Conservation (phyloP, 768 basidiomycete genomes). For the Mycena chlorophos region DNA sequence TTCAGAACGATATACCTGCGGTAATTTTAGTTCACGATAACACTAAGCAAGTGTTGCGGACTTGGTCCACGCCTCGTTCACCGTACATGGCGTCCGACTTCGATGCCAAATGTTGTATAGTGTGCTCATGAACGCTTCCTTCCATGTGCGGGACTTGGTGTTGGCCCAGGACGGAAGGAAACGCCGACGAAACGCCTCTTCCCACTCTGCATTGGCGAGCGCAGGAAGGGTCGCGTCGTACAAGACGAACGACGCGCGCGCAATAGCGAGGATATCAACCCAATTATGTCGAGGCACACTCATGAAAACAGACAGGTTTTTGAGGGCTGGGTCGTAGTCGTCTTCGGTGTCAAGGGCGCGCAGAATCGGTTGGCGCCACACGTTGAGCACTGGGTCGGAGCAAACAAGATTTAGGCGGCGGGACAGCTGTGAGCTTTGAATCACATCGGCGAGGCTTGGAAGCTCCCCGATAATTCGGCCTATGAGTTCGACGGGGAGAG, state of each 20-base stretch:
- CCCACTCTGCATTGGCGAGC: constrained; percentile 66
- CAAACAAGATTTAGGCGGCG: constrained; percentile 56
- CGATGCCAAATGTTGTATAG: constrained; percentile 72
- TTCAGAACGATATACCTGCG: constrained; percentile 69
- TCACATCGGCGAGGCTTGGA: constrained; percentile 59
- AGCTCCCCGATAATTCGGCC: constrained; percentile 71
- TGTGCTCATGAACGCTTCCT: constrained; percentile 59
- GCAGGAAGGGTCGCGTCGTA: constrained; percentile 71
- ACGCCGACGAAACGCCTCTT: constrained; percentile 67
- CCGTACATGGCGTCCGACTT: constrained; percentile 64
- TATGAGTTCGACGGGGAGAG: constrained; percentile 76
- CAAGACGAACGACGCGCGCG: constrained; percentile 60
- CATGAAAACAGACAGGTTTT: constrained; percentile 59
- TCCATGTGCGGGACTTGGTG: constrained; percentile 74
- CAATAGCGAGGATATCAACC: constrained; percentile 72
- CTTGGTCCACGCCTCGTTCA: constrained; percentile 85
- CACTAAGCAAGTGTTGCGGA: constrained; percentile 39
- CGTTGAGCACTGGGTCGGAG: constrained; percentile 67
- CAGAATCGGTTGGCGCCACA: constrained; percentile 73
- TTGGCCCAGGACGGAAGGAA: constrained; percentile 76
- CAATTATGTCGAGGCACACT: constrained; percentile 77
- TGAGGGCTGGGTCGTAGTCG: constrained; percentile 52
- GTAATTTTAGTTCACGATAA: constrained; percentile 11
- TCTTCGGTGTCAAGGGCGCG: constrained; percentile 47
- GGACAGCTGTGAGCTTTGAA: constrained; percentile 61